Evolutionary conservation across 2,329 filamentous ascomycete genomes (phyloP).

Genomic region (Teratosphaeria gauchensis): DNA sequence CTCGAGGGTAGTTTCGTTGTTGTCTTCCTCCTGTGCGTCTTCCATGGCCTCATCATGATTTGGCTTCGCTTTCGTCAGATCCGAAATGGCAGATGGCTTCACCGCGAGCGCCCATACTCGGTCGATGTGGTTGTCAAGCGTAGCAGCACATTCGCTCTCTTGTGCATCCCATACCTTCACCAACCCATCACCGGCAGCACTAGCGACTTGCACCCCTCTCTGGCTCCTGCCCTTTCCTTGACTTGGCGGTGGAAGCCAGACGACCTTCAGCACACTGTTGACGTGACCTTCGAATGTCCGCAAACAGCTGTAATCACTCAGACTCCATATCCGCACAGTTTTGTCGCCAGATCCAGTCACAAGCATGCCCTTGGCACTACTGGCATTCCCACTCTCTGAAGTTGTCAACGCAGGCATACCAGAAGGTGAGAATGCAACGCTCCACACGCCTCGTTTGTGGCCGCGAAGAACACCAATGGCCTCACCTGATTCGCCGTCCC

Average conservation of each 20-base stretch:
- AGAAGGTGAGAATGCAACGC: conserved; percentile 77
- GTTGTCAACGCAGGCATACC: conserved; percentile 64
- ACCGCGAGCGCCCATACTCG: conserved; percentile 84
- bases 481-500: conserved; percentile 82
- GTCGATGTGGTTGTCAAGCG: conserved; percentile 93
- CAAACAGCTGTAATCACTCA: conserved; percentile 84
- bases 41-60: conserved; percentile 19
- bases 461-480: conserved; percentile 84
- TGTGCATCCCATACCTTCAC: conserved; percentile 94
- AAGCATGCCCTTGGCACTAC: conserved; percentile 66
- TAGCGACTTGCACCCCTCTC: conserved; percentile 63
- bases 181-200: conserved; percentile 83
- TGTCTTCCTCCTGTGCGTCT: conserved; percentile 8
- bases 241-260: conserved; percentile 59
- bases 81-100: conserved; percentile 40
- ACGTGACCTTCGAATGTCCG: conserved; percentile 94
- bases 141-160: conserved; percentile 74
- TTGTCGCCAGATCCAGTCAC: conserved; percentile 93
- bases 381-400: conserved; percentile 52
- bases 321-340: conserved; percentile 88
- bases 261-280: conserved; percentile 87
- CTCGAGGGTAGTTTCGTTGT: conserved; percentile 41
- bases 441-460: conserved; percentile 93
- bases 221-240: conserved; percentile 35
- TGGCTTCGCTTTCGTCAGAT: conserved; percentile 10